A percentile compares a stretch with the other conserved stretches of the same genome.
Conservation (phyloP, 2,329 filamentous ascomycete genomes). For the Colletotrichum orbiculare region DNA sequence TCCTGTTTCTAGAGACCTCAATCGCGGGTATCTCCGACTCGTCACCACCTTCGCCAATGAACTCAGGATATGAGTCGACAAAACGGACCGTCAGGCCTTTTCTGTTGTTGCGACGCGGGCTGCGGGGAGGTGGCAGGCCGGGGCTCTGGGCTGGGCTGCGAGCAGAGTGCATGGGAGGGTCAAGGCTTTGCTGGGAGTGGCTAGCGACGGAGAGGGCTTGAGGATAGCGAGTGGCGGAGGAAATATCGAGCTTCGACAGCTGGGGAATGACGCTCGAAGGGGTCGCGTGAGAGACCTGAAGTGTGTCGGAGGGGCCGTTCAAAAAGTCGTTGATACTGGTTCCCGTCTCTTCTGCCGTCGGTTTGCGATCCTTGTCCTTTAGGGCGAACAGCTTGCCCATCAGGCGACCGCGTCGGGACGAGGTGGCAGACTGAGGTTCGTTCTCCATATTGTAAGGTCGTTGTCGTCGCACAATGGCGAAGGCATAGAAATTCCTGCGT, state of each 20-base stretch:
- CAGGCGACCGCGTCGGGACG: slow-evolving; percentile 63
- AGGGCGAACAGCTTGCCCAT: slow-evolving; percentile 72
- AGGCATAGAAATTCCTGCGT: slow-evolving; percentile 28
- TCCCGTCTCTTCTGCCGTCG: slow-evolving; percentile 48
- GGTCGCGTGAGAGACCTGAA: slow-evolving; percentile 63
- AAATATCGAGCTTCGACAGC: slow-evolving; percentile 65
- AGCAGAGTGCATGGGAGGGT: slow-evolving; percentile 54
- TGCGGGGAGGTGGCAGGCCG: slow-evolving; percentile 43
- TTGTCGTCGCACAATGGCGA: slow-evolving; percentile 27
- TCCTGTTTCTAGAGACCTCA: slow-evolving; percentile 74
- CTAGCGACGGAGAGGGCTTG: slow-evolving; percentile 60
- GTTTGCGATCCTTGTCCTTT: slow-evolving; percentile 58
- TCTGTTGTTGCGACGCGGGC: slow-evolving; percentile 61
- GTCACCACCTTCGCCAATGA: slow-evolving; percentile 93
- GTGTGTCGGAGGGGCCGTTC: slow-evolving; percentile 64
- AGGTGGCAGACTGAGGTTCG: slow-evolving; percentile 50
- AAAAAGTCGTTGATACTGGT: slow-evolving; percentile 70
- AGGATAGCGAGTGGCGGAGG: slow-evolving; percentile 65
- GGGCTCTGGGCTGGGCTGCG: slow-evolving; percentile 48
- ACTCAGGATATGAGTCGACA: slow-evolving; percentile 74
- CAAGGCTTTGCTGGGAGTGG: slow-evolving; percentile 56
- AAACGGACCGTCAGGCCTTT: slow-evolving; percentile 83
- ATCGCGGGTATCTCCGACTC: slow-evolving; percentile 79
- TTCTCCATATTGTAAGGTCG: slow-evolving; percentile 54
- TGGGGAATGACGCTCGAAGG: slow-evolving; percentile 57